Evolutionary conservation across 768 basidiomycete genomes (phyloP), one percentile per base, ranked within the genome.

Genomic region (Hypholoma fasciculare): DNA sequence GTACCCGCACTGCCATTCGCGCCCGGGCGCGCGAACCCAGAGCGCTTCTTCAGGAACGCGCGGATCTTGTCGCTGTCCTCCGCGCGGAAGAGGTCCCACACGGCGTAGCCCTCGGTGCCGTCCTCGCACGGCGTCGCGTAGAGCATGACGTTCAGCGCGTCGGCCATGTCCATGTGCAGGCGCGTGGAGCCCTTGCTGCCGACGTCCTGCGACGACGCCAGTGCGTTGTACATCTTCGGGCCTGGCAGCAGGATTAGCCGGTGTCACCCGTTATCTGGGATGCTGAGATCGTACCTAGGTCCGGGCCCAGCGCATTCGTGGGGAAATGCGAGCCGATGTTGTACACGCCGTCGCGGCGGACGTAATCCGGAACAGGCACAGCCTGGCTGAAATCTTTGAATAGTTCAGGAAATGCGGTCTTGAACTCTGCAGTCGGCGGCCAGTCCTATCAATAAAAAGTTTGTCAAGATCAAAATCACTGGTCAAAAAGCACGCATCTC

Each of bases 161-260:
- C 94, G 0, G 91, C 91, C 85, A 95, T 92, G 71, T 94, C 93
- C 92, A 96, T 94, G 64, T 97, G 96, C 51, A 97, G 73, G 57
- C 92, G 79, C 9, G 95, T 97, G 19, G 92, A 87, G 1, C 95
- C 94, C 64, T 90, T 88, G 67, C 86, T 90, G 3, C 89, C 89
- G 30, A 76, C 69, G 4, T 72, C 69, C 64, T 90, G 87, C 40
- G 77, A 81, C 3, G 89, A 89, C 9, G 87, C 86, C 75, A 93
- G 86, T 0, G 94, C 92, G 62, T 93, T 95, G 73, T 97, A 97
- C 92, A 96, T 90, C 74, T 96, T 97, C 1, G 95, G 95, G 3
- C 94, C 93, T 87, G 17, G 70, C 38, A 30, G 54, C 48, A 11
- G 50, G 44, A 27, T 49, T n/a, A 11, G 26, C 17, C 12, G 16